A percentile compares a stretch with the other conserved stretches of the same genome.
phyloP scores from a whole-genome alignment of 192 early-diverging fungal genomes.

The Entomortierella parvispora region DNA sequence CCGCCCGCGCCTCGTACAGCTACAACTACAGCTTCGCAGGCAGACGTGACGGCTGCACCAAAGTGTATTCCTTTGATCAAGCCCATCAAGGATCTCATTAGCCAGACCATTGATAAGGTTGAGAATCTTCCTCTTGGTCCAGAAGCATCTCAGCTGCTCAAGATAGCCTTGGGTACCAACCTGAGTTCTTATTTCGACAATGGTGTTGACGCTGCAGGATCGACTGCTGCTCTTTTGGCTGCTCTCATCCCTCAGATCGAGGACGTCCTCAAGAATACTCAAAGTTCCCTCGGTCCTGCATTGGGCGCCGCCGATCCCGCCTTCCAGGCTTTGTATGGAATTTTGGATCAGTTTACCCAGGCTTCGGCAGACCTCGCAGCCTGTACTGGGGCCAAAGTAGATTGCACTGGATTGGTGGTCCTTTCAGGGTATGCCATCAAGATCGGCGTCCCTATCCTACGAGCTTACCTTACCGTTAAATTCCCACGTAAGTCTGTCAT shows the following conservation, averaged over 20 bases:
- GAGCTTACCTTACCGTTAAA: conserved; percentile 1
- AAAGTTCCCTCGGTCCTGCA: not conserved
- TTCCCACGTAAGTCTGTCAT: conserved; percentile 3
- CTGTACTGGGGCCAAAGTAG: not conserved
- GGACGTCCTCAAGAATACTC: conserved; percentile 1
- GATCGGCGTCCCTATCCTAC: not conserved
- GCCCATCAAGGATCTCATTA: conserved; percentile 9
- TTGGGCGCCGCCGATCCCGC: not conserved
- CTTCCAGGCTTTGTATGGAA: not conserved
- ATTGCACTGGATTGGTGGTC: conserved; percentile 9
- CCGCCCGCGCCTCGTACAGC: no score
- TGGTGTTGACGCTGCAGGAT: conserved; percentile 9
- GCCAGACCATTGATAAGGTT: not conserved
- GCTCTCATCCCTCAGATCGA: conserved; percentile 1
- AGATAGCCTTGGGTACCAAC: not conserved
- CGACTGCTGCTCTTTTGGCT: not conserved
- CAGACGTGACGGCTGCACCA: not conserved
- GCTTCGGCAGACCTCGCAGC: not conserved
- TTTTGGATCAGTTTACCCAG: not conserved
- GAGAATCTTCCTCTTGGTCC: conserved; percentile 7
- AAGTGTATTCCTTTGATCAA: conserved; percentile 2
- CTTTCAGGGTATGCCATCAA: conserved; percentile 10
- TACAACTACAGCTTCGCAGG: no score
- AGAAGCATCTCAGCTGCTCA: conserved; percentile 6
- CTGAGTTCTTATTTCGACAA: conserved; percentile 13